phyloP scores from a whole-genome alignment of 176 grass and related monocot genomes.

The Echinochloa phyllopogon region DNA sequence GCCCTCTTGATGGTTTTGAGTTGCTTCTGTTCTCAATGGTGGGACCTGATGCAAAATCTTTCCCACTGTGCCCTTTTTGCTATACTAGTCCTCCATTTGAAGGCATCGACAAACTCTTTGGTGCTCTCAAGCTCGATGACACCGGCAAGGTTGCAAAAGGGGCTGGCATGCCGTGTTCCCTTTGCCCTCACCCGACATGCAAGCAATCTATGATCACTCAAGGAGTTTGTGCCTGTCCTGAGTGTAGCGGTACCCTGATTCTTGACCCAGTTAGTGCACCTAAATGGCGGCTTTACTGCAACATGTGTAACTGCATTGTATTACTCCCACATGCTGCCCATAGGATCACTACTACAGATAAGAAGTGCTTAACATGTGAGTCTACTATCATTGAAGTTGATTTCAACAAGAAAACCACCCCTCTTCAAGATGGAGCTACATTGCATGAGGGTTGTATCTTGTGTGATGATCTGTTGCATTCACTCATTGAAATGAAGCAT shows the following conservation, averaged over 20 bases:
- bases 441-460: slow-evolving; percentile 90
- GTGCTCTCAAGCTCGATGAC: slow-evolving; percentile 65
- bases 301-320: slow-evolving; percentile 89
- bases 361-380: slow-evolving; percentile 78
- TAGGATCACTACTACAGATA: slow-evolving; percentile 72
- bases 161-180: slow-evolving; percentile 95
- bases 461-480: slow-evolving; percentile 93
- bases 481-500: slow-evolving; percentile 91
- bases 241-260: slow-evolving; percentile 82
- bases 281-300: slow-evolving; percentile 94
- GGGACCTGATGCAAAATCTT: slow-evolving; percentile 86
- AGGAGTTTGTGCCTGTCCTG: slow-evolving; percentile 95
- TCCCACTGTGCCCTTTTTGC: slow-evolving; percentile 90
- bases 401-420: slow-evolving; percentile 97
- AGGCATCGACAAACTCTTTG: slow-evolving; percentile 90
- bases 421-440: slow-evolving; percentile 75
- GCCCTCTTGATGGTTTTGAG: slow-evolving; percentile 94
- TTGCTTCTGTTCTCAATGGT: slow-evolving; percentile 85
- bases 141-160: slow-evolving; percentile 72
- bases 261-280: slow-evolving; percentile 95
- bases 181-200: slow-evolving; percentile 88
- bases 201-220: slow-evolving; percentile 90
- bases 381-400: slow-evolving; percentile 94
- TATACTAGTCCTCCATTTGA: slow-evolving; percentile 94
- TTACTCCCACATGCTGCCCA: slow-evolving; percentile 82